A percentile compares a stretch with the other conserved stretches of the same genome.
phyloP scores from a whole-genome alignment of 2,329 filamentous ascomycete genomes.

The Stagonosporopsis rhizophila region DNA sequence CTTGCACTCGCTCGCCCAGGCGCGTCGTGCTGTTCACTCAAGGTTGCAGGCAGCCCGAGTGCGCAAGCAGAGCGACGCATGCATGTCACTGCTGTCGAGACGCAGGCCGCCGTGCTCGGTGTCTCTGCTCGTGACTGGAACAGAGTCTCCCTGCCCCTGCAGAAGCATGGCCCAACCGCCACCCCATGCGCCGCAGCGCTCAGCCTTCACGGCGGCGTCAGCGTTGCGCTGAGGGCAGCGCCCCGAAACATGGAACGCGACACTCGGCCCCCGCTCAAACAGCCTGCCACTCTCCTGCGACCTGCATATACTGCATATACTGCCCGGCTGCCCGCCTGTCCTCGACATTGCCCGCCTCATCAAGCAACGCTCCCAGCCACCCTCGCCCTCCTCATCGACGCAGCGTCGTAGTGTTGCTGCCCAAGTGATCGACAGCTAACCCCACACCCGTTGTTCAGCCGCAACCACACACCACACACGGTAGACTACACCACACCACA shows the following conservation, averaged over 20 bases:
- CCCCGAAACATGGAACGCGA: slow-evolving; percentile 35
- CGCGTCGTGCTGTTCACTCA: too few species aligned
- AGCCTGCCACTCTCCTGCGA: slow-evolving; percentile 17
- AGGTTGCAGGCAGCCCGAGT: too few species aligned
- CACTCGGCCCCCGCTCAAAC: slow-evolving; percentile 30
- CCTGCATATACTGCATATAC: background rate
- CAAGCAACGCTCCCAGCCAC: background rate
- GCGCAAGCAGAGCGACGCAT: too few species aligned
- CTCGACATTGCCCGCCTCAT: background rate
- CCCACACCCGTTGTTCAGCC: slow-evolving; percentile 23
- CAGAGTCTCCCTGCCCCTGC: background rate
- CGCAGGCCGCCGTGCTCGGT: background rate
- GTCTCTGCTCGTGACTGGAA: background rate
- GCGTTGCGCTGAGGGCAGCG: slow-evolving; percentile 28
- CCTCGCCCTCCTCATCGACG: background rate
- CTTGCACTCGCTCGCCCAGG: too few species aligned
- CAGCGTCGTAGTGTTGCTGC: slow-evolving; percentile 8
- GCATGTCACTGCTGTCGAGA: background rate
- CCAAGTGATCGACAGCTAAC: slow-evolving; percentile 19
- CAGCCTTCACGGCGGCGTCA: slow-evolving; percentile 28
- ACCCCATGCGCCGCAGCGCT: slow-evolving; percentile 19
- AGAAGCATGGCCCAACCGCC: slow-evolving; percentile 8
- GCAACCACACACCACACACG: background rate
- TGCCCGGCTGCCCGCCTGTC: slow-evolving; percentile 6
- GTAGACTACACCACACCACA: background rate